A percentile compares a stretch with the other conserved stretches of the same genome.
Evolutionary conservation across 2,329 filamentous ascomycete genomes (phyloP).

Genomic region (Metarhizium humberi): DNA sequence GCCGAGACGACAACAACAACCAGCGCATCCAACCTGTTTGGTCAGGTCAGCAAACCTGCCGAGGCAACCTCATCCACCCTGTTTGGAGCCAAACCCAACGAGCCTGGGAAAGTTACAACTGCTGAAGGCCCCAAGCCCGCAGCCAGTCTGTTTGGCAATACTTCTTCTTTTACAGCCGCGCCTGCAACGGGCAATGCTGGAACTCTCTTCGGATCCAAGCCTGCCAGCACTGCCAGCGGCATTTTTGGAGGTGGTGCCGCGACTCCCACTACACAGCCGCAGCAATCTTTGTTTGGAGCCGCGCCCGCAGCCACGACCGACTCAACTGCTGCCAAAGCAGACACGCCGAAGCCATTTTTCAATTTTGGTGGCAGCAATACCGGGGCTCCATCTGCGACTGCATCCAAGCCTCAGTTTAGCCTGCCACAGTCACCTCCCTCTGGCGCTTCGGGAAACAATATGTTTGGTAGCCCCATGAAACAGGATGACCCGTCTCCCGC

Average conservation of each 20-base stretch:
- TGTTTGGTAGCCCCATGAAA: conserved; percentile 36
- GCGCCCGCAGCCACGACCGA: conserved; percentile 14
- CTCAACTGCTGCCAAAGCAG: conserved; percentile 3
- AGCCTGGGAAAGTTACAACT: conserved; percentile 16
- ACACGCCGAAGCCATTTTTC: conserved; percentile 20
- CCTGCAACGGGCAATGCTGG: conserved; percentile 7
- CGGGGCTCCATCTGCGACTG: conserved; percentile 16
- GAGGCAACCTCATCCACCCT: conserved; percentile 18
- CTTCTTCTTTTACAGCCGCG: conserved; percentile 1
- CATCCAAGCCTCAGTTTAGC: conserved; percentile 28
- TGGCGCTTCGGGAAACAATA: conserved; percentile 14
- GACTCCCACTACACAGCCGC: conserved; percentile 11
- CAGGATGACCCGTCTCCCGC: conserved; percentile 30
- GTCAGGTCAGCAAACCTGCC: conserved; percentile 1
- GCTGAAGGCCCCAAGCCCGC: conserved; percentile 11
- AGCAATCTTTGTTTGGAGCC: conserved; percentile 8
- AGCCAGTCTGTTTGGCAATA: conserved; percentile 8
- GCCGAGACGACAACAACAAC: conserved; percentile 19
- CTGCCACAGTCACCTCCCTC: conserved; percentile 24
- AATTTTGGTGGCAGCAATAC: conserved; percentile 20
- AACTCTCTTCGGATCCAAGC: conserved; percentile 17
- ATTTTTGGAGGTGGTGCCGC: conserved; percentile 4
- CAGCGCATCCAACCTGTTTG: conserved; percentile 27
- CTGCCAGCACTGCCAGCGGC: conserved; percentile 8
- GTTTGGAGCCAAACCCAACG: conserved; percentile 24